A percentile compares a stretch with the other conserved stretches of the same genome.
These are phyloP conservation scores for Saccharomyces uvarum DNA, from an alignment of 1,139 yeast genomes.

Conservation along the genomic window DNA sequence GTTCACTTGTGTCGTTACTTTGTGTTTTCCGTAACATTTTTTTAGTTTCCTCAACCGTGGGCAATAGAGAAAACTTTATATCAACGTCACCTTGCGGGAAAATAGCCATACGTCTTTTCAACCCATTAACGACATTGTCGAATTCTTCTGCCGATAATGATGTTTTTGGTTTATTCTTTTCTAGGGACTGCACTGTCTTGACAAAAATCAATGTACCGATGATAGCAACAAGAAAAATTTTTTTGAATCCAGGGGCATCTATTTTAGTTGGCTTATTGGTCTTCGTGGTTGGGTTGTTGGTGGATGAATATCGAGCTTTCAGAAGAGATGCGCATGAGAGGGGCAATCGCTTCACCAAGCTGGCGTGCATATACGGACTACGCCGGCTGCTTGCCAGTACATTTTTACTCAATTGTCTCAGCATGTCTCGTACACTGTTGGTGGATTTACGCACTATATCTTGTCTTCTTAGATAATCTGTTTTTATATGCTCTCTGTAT, in stretches of 20 bases:
- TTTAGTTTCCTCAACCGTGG: not conserved
- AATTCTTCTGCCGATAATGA: constrained; percentile 56
- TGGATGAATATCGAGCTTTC: not conserved
- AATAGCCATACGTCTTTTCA: constrained; percentile 47
- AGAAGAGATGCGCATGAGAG: not conserved
- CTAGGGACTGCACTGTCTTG: constrained; percentile 46
- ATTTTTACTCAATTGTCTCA: not conserved
- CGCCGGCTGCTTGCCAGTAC: not conserved
- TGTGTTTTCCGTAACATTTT: not conserved
- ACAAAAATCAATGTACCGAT: constrained; percentile 48
- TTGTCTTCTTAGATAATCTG: not conserved
- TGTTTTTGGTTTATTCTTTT: constrained; percentile 45
- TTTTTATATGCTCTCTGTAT: not conserved
- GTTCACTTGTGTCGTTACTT: not conserved
- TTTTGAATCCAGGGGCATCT: constrained; percentile 38
- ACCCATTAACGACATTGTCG: constrained; percentile 43
- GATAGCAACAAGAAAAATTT: constrained; percentile 44
- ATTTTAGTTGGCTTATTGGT: not conserved
- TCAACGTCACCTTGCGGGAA: constrained; percentile 27
- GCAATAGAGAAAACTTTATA: constrained; percentile 10
- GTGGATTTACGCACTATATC: not conserved
- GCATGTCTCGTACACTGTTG: not conserved
- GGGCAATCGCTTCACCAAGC: not conserved
- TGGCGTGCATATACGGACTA: not conserved
- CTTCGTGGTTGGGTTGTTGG: not conserved